Evolutionary conservation across 2,329 filamentous ascomycete species (phyloP).

Genomic region (Endoconidiophora laricicola): DNA sequence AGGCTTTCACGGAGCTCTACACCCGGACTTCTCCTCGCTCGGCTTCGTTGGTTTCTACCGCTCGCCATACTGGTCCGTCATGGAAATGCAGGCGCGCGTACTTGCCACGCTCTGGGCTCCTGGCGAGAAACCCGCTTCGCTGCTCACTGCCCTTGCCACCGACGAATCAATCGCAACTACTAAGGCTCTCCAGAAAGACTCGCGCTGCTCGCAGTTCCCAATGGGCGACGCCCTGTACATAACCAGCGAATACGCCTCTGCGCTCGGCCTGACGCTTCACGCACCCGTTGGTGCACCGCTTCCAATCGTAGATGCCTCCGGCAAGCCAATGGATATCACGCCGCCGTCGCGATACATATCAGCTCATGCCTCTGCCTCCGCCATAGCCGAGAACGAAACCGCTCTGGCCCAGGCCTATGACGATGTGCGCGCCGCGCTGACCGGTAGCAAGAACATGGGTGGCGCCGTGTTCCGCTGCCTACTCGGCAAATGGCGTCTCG

Average conservation of each 20-base stretch:
- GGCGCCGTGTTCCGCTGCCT: constrained; percentile 54
- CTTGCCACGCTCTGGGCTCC: constrained; percentile 43
- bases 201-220: constrained; percentile 51
- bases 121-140: not conserved
- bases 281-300: constrained; percentile 17
- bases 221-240: constrained; percentile 69
- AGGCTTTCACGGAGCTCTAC: constrained; percentile 48
- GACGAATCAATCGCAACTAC: constrained; percentile 31
- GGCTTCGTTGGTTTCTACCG: constrained; percentile 76
- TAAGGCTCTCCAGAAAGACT: constrained; percentile 33
- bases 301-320: constrained; percentile 25
- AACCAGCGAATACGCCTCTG: constrained; percentile 51
- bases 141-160: constrained; percentile 16
- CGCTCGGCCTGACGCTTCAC: constrained; percentile 34
- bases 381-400: constrained; percentile 22
- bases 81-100: constrained; percentile 70
- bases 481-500: constrained; percentile 51
- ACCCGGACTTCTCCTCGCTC: constrained; percentile 42
- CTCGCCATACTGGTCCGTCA: constrained; percentile 71
- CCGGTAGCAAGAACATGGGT: constrained; percentile 36
- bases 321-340: constrained; percentile 33
- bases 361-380: constrained; percentile 22
- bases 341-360: constrained; percentile 38
- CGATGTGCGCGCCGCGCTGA: constrained; percentile 26
- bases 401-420: constrained; percentile 31